Evolutionary conservation across 148 eudicot species (phyloP), one percentile per base, ranked within the genome.

Genomic region (Nepenthes gracilis): DNA sequence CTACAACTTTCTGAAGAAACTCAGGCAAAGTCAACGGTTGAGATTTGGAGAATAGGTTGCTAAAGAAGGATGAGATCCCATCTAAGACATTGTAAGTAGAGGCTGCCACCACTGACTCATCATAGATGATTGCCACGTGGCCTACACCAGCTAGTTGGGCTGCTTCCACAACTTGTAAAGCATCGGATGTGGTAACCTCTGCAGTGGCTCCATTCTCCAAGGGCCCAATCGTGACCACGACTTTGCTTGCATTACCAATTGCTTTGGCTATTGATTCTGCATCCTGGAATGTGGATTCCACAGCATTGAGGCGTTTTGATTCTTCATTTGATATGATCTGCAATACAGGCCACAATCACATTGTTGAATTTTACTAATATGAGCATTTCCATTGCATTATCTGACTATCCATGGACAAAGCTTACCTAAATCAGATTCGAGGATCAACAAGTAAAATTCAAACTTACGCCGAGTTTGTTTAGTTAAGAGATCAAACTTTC

Each of bases 171-270:
- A 93, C 95, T 62, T 67, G 83, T 8, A 81, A 54, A 9, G 97
- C 99, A 52, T 93, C 95, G 4, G 72, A 54, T 5, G 76, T 58
- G 34, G 84, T 77, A 58, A 93, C 92, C 60, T 70, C 79, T 3
- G 70, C 54, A 5, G 73, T 58, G 9, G 92, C 85, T 36, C 97
- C 97, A 12, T 89, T 72, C 60, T 93, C 97, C 1, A 61, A 12
- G 0, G 84, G 71, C 58, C 99, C 92, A 54, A 89, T 74, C 11
- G 99, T 93, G 38, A 93, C 83, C 0, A 93, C 95, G 4, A 83
- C 89, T 66, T 93, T 93, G 77, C 92, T 81, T 5, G 97, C 92
- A 34, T 89, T 93, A 36, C 99, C 99, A 38, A 93, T 93, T 43
- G 99, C 83, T 61, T 83, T 93, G 2, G 99, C 99, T 2, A 89